Evolutionary conservation across 2,329 filamentous ascomycete genomes (phyloP), one percentile per base, ranked within the genome.

Genomic region (Sporothrix humicola): DNA sequence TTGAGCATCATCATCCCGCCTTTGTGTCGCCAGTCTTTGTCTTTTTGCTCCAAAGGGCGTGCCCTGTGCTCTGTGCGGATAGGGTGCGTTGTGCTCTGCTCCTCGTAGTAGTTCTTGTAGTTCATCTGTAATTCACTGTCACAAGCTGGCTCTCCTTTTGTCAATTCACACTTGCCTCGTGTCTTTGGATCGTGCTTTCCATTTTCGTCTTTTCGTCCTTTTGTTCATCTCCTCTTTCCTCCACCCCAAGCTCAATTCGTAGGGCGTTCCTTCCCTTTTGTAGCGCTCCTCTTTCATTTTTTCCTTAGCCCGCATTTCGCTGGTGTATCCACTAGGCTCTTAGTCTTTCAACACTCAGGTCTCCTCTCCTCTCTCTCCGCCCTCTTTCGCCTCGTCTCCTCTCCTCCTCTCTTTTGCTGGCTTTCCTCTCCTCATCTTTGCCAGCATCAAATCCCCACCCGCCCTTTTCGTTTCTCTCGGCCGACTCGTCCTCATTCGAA

Each of bases 291-390:
- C 68, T 46, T 37, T 58, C 46, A 23, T 17, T 69, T 54, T 58
- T 46, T 37, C 31, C 52, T 61, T 31, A 31, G 69, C 54, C 69
- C 68, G 68, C 50, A 70, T 44, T 69, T 58, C 12, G 10, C 50
- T 69, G 66, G 50, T 8, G n/a, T 70, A 52, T 70, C 37, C 68
- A 58, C 54, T 50, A 48, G 69, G 42, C 52, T 44, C 52, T 48
- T 7, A n/a, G 54, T 71, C 37, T 59, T 37, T 52, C 63, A 66
- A 66, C 50, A 71, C 69, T 61, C 69, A 59, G 52, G 54, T 71
- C 68, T 44, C 52, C 13, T 17, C 52, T 56, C 20, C n/a, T 56
- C 52, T 23, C 50, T 69, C 50, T 56, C 66, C 66, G 37, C 31
- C 50, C 61, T 66, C 42, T 48, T 54, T 58, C 68, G n/a, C 52